Percentiles rank a stretch among this genome's conserved stretches.
Evolutionary conservation across 257 asterid species (phyloP).

Genomic region (Anisodus tanguticus): DNA sequence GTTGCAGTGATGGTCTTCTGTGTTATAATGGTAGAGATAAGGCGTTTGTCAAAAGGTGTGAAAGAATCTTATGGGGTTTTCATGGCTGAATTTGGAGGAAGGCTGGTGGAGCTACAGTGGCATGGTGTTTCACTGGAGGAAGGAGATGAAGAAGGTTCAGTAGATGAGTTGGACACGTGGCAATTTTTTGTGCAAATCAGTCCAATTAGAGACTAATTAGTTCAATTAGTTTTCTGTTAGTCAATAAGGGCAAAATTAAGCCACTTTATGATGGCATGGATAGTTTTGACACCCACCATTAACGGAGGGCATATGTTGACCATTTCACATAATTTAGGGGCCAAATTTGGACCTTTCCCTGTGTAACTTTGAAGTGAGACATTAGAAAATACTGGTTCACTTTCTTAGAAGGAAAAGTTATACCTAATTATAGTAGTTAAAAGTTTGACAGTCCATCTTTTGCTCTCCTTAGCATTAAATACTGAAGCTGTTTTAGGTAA

Average conservation of each 20-base stretch:
- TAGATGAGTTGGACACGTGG: neutral
- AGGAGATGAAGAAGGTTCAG: neutral
- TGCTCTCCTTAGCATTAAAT: neutral
- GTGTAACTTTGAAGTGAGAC: neutral
- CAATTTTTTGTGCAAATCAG: neutral
- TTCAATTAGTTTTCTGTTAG: neutral
- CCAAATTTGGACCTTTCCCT: neutral
- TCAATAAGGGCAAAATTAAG: neutral
- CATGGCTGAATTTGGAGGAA: slow-evolving; percentile 8
- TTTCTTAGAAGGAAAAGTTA: neutral
- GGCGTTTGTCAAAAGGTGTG: neutral
- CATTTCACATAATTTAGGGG: neutral
- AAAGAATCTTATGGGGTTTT: neutral
- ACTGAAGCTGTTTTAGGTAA: neutral
- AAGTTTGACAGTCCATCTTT: neutral
- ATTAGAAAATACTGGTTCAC: neutral
- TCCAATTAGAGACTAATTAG: neutral
- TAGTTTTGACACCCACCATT: neutral
- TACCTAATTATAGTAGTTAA: neutral
- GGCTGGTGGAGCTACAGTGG: neutral
- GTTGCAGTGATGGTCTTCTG: neutral
- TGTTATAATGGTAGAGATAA: neutral
- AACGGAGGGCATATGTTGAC: neutral
- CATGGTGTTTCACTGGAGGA: neutral
- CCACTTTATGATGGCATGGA: neutral